These are phyloP conservation scores for Suillus alpinus DNA, from an alignment of 768 basidiomycete species.

Conservation along the genomic window DNA sequence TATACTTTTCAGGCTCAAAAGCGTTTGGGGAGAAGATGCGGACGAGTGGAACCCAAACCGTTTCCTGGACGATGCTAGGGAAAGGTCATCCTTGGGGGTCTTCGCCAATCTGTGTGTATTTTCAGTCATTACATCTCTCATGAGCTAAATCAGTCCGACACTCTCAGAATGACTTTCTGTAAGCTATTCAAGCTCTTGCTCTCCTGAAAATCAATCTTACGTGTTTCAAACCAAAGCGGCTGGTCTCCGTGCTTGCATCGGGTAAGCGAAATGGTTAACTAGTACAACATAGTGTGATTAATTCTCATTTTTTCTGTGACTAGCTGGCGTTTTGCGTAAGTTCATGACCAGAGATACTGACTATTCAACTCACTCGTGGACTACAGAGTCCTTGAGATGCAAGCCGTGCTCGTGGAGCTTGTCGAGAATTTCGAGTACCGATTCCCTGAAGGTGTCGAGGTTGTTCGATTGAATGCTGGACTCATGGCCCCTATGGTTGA, in stretches of 20 bases:
- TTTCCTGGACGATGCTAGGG: constrained; percentile 11
- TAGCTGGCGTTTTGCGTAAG: constrained; percentile 15
- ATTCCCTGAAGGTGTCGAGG: constrained; percentile 30
- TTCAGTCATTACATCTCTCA: background rate
- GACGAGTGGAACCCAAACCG: constrained; percentile 19
- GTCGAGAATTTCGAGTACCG: constrained; percentile 34
- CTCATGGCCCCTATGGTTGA: constrained; percentile 34
- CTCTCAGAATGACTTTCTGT: constrained; percentile 13
- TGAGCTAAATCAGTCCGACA: background rate
- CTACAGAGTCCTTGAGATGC: constrained; percentile 32
- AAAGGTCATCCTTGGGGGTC: constrained; percentile 4
- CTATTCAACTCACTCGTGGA: background rate
- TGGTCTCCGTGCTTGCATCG: constrained; percentile 10
- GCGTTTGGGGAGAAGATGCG: constrained; percentile 20
- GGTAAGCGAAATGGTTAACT: constrained; percentile 1
- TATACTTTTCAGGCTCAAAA: constrained; percentile 2
- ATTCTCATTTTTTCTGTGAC: background rate
- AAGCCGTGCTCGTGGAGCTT: constrained; percentile 32
- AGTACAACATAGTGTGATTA: background rate
- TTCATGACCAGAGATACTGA: background rate
- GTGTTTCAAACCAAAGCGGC: constrained; percentile 3
- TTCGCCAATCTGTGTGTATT: constrained; percentile 12
- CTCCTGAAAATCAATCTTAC: background rate
- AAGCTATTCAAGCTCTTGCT: background rate
- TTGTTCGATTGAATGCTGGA: constrained; percentile 29